A percentile compares a stretch with the other conserved stretches of the same genome.
phyloP scores from a whole-genome alignment of 2,329 filamentous ascomycete species.

The Alternaria atra region DNA sequence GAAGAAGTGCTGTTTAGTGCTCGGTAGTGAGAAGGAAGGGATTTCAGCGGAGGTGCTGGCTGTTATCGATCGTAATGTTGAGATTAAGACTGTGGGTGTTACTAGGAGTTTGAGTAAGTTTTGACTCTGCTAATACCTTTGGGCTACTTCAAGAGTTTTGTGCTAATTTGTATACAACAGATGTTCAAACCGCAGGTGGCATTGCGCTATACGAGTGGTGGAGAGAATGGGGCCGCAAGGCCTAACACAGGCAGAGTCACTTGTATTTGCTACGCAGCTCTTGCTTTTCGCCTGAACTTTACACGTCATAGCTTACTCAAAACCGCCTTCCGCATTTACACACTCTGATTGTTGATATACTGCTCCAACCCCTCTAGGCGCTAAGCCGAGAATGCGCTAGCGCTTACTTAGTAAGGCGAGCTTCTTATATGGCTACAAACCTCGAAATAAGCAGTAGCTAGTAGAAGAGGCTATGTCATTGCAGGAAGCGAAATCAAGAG shows the following conservation, averaged over 20 bases:
- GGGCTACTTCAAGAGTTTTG: not conserved
- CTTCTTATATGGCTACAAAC: too few relatives aligned
- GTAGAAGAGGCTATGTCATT: too few relatives aligned
- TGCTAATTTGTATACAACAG: slow-evolving; percentile 1
- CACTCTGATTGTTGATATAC: too few relatives aligned
- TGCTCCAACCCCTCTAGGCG: too few relatives aligned
- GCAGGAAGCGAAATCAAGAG: too few relatives aligned
- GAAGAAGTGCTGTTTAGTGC: slow-evolving; percentile 55
- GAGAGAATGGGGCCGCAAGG: slow-evolving; percentile 51
- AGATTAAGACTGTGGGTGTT: slow-evolving; percentile 62
- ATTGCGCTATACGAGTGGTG: slow-evolving; percentile 63
- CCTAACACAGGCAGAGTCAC: not conserved
- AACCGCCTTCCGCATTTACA: not conserved
- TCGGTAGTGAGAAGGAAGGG: slow-evolving; percentile 62
- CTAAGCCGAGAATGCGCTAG: too few relatives aligned
- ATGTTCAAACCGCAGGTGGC: slow-evolving; percentile 64
- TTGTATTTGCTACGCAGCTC: not conserved
- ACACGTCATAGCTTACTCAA: not conserved
- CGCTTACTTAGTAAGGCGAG: too few relatives aligned
- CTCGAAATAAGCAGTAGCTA: too few relatives aligned
- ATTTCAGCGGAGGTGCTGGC: slow-evolving; percentile 59
- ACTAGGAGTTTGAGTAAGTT: slow-evolving; percentile 59
- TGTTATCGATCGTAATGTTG: slow-evolving; percentile 62
- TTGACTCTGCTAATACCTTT: not conserved
- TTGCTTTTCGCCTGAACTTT: not conserved